Conservation (phyloP, 2,329 filamentous ascomycete genomes). For the Aspergillus puulaauensis region DNA sequence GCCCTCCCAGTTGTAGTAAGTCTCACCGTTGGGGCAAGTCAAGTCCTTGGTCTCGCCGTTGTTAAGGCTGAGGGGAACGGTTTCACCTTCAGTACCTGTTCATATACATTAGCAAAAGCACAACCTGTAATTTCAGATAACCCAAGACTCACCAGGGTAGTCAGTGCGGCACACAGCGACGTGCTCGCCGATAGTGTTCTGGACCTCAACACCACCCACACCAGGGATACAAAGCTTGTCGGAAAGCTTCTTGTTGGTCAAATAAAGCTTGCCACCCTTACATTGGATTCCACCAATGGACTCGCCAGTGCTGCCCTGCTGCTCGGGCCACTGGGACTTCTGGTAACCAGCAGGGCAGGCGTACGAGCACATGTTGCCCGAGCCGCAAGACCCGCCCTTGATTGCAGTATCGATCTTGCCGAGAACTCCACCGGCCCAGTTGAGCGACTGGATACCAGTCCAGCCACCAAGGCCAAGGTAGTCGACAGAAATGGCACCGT, state of each 20-base stretch:
- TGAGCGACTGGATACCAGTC: conserved; percentile 72
- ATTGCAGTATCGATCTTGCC: conserved; percentile 63
- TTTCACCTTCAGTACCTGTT: conserved; percentile 74
- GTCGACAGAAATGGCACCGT: conserved; percentile 70
- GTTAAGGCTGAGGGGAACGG: conserved; percentile 67
- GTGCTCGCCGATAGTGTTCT: conserved; percentile 68
- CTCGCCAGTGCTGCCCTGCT: conserved; percentile 76
- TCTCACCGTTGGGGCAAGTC: conserved; percentile 70
- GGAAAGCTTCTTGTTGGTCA: conserved; percentile 66
- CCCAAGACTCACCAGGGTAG: conserved; percentile 69
- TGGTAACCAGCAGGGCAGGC: conserved; percentile 88
- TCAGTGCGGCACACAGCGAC: conserved; percentile 89
- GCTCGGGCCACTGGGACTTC: conserved; percentile 83
- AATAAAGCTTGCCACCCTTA: conserved; percentile 67
- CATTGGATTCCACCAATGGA: conserved; percentile 88
- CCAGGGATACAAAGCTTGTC: conserved; percentile 74
- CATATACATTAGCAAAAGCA: conserved; percentile 1
- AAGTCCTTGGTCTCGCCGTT: conserved; percentile 62
- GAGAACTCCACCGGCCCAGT: conserved; percentile 25
- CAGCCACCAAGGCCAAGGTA: conserved; percentile 74
- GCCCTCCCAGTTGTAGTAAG: conserved; percentile 77
- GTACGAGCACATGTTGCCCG: conserved; percentile 80
- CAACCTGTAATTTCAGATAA: neutral
- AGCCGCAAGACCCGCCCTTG: conserved; percentile 41
- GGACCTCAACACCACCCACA: conserved; percentile 66